Evolutionary conservation across 768 basidiomycete species (phyloP).

Genomic region (Candolleomyces eurysporus): DNA sequence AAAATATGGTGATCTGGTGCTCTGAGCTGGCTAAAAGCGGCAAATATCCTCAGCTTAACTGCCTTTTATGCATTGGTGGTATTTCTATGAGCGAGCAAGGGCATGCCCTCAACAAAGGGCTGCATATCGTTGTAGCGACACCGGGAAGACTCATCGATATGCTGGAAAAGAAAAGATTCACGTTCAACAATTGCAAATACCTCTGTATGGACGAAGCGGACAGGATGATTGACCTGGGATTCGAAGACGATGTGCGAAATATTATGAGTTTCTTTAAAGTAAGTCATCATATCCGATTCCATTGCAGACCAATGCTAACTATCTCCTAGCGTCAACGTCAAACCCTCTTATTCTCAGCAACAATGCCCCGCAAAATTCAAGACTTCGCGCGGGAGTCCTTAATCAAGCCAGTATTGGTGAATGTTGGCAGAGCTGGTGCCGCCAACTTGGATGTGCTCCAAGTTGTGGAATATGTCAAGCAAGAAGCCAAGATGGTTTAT

Average conservation of each 20-base stretch:
- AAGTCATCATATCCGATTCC: slow-evolving; percentile 14
- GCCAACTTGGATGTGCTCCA: slow-evolving; percentile 96
- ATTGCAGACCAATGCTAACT: background rate
- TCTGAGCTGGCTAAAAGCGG: slow-evolving; percentile 74
- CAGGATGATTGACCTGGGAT: slow-evolving; percentile 98
- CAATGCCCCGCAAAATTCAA: slow-evolving; percentile 98
- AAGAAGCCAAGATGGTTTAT: slow-evolving; percentile 99
- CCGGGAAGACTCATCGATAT: slow-evolving; percentile 97
- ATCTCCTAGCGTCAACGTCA: slow-evolving; percentile 82
- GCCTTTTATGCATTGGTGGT: slow-evolving; percentile 92
- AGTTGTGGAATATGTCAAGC: slow-evolving; percentile 98
- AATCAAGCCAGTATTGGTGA: slow-evolving; percentile 92
- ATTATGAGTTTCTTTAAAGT: slow-evolving; percentile 99
- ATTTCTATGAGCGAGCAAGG: slow-evolving; percentile 98
- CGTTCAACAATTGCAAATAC: slow-evolving; percentile 91
- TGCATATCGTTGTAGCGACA: slow-evolving; percentile 96
- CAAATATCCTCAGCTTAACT: slow-evolving; percentile 82
- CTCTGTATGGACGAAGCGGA: slow-evolving; percentile 99
- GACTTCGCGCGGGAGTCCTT: slow-evolving; percentile 97
- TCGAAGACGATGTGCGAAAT: slow-evolving; percentile 97
- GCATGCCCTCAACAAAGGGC: slow-evolving; percentile 84
- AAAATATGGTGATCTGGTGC: slow-evolving; percentile 89
- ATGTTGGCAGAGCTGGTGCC: slow-evolving; percentile 97
- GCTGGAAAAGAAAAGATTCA: slow-evolving; percentile 93
- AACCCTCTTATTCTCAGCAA: slow-evolving; percentile 95